Base-by-base conservation (phyloP, 1,284 basidiomycete genomes). In the Chalciporus piperatoides region DNA sequence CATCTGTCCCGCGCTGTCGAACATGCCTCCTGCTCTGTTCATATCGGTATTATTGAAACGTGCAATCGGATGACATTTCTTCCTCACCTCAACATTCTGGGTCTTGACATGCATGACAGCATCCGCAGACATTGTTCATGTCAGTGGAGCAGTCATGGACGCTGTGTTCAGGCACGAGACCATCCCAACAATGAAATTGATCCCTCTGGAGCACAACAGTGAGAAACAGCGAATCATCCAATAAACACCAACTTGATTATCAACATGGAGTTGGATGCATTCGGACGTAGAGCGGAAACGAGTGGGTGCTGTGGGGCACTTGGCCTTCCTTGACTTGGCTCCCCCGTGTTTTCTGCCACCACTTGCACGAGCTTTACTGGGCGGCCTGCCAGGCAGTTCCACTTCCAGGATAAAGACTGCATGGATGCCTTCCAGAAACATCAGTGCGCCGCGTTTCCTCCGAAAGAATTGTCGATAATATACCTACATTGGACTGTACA, bases 401-500 rank as follows among this genome's bases (percentile, higher is more conserved):
- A 35, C 43, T 57, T 53, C 55, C 32, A 38, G 48, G 44, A 5
- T 41, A 15, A 24, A 24, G n/a, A n/a, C n/a, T 15, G 8, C 11
- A 23, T 21, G 17, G 27, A 41, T 12, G 41, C 25, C 58, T 56
- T 60, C 55, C 41, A 19, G n/a, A 45, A 44, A 48, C 36, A 41
- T 49, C 46, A 42, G 36, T 41, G n/a, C 39, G 43, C 61, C 58
- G 60, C 62, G 21, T 52, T 56, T 47, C 42, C 52, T 61, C 62
- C 60, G 37, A 51, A 37, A 52, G 60, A 60, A 64, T 10, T 37
- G n/a, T 45, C 32, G 27, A 46, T 48, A 47, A 52, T 32, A 36
- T 41, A 41, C 6, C 28, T 14, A 21, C 30, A 38, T 48, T 33
- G 46, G 15, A 33, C 44, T 52, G 41, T 47, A 41, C 40, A 30